Evolutionary conservation across 495 filamentous ascomycete genomes (phyloP).

Genomic region (Aspergillus coremiiformis): DNA sequence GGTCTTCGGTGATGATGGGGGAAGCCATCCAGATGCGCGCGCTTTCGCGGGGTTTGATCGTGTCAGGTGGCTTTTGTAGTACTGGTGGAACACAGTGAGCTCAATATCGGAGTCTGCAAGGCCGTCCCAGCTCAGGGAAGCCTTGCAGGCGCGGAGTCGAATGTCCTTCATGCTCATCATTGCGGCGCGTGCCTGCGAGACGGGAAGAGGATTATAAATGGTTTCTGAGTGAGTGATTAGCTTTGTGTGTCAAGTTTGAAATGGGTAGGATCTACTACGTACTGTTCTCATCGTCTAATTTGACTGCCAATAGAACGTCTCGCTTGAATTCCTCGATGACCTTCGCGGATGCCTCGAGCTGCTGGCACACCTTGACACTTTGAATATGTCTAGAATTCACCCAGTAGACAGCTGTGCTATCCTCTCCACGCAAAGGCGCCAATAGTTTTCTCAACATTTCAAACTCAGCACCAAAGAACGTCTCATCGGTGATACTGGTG

Average conservation of each 20-base stretch:
- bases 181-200: constrained; percentile 5
- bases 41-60: constrained; percentile 11
- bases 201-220: constrained; percentile 11
- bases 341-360: constrained; percentile 15
- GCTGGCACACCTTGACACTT: constrained; percentile 5
- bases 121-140: constrained; percentile 34
- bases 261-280: background rate
- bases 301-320: constrained; percentile 5
- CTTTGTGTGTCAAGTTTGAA: background rate
- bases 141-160: constrained; percentile 22
- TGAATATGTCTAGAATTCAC: constrained; percentile 8
- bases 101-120: constrained; percentile 52
- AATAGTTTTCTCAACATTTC: constrained; percentile 19
- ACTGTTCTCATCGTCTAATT: constrained; percentile 7
- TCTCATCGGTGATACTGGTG: constrained; percentile 11
- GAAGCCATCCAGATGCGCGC: constrained; percentile 14
- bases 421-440: constrained; percentile 14
- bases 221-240: constrained; percentile 3
- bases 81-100: constrained; percentile 48
- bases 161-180: constrained; percentile 16
- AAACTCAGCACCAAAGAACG: constrained; percentile 13
- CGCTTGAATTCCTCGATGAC: constrained; percentile 19
- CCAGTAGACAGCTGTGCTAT: constrained; percentile 12
- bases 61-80: constrained; percentile 26
- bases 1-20: constrained; percentile 2